A percentile compares a stretch with the other conserved stretches of the same genome.
These are phyloP conservation scores for Vanrija humicola DNA, from an alignment of 1,284 basidiomycete genomes.

Conservation along the genomic window DNA sequence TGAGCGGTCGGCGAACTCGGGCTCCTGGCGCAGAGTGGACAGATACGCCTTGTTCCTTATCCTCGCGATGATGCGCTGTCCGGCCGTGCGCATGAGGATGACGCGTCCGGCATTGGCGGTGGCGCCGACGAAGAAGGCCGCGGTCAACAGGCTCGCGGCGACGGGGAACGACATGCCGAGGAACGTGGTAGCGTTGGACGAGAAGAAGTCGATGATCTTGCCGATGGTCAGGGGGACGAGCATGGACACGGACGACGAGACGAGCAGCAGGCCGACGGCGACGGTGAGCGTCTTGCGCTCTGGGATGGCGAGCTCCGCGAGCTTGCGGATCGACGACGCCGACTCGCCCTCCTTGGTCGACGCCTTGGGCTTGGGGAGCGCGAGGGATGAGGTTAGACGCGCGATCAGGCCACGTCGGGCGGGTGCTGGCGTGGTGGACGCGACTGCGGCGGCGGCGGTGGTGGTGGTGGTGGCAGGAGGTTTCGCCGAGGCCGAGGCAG, in stretches of 20 bases:
- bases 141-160: conserved; percentile 69
- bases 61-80: conserved; percentile 87
- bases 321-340: conserved; percentile 57
- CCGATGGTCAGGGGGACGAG: conserved; percentile 86
- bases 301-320: conserved; percentile 69
- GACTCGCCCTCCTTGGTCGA: not conserved
- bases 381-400: not conserved
- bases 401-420: not conserved
- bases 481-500: not conserved
- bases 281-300: conserved; percentile 68
- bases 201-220: conserved; percentile 87
- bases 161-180: conserved; percentile 71
- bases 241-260: conserved; percentile 67
- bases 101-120: conserved; percentile 66
- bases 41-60: conserved; percentile 78
- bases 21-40: conserved; percentile 79
- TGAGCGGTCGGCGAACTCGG: conserved; percentile 86
- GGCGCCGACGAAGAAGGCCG: conserved; percentile 83
- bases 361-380: not conserved
- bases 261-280: conserved; percentile 59
- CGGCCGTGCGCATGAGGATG: conserved; percentile 81
- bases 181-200: conserved; percentile 67
- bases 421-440: not conserved
- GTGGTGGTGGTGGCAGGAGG: no score
- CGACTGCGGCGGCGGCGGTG: no score